Conservation (phyloP, 176 grass and related monocot genomes). For the Echinochloa phyllopogon region DNA sequence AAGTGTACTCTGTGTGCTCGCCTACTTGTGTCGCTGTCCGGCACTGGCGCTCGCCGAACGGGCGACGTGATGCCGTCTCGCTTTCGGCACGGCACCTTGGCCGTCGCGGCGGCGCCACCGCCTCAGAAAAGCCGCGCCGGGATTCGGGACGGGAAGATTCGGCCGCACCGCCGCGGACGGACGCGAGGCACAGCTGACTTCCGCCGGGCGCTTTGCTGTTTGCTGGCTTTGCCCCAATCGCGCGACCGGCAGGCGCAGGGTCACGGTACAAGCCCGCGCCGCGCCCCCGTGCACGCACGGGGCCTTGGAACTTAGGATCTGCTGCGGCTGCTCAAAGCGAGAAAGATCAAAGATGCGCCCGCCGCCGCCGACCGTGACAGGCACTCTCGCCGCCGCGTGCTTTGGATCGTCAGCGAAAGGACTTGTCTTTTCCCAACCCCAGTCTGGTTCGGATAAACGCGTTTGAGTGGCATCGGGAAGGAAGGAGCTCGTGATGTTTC, state of each 20-base stretch:
- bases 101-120: not conserved
- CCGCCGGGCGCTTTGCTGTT: not conserved
- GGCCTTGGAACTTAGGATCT: not conserved
- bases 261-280: not conserved
- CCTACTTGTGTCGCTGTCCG: not conserved
- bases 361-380: not conserved
- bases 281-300: not conserved
- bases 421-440: not conserved
- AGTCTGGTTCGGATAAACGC: not conserved
- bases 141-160: slow-evolving; percentile 21
- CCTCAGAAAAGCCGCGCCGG: not conserved
- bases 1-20: not conserved
- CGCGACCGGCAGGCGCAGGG: not conserved
- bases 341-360: not conserved
- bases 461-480: not conserved
- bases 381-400: not conserved
- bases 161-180: not conserved
- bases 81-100: slow-evolving; percentile 47
- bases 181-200: slow-evolving; percentile 16
- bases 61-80: slow-evolving; percentile 15
- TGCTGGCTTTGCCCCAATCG: no score
- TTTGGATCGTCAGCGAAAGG: not conserved
- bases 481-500: not conserved
- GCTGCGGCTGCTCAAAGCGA: not conserved
- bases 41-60: not conserved